phyloP scores from a whole-genome alignment of 306 rosid species.

The Rubus parviflorus region DNA sequence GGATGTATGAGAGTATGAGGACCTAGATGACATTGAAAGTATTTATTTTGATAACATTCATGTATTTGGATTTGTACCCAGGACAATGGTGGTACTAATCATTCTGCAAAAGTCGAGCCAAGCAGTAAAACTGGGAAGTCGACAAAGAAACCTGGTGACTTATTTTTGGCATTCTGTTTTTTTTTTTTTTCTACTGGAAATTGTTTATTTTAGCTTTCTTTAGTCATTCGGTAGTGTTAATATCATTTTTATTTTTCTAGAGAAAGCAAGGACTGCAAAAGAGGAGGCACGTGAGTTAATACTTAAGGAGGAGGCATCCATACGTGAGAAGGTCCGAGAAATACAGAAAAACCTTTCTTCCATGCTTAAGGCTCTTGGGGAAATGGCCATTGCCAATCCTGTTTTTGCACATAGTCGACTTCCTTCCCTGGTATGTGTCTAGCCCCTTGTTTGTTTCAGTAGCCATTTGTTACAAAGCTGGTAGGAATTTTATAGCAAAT shows the following conservation, averaged over 20 bases:
- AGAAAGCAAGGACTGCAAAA: slow-evolving; percentile 86
- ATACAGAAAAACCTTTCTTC: slow-evolving; percentile 63
- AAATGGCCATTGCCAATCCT: slow-evolving; percentile 82
- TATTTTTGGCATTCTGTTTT: slow-evolving; percentile 16
- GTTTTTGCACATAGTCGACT: slow-evolving; percentile 88
- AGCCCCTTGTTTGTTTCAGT: no score
- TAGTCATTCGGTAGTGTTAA: neutral
- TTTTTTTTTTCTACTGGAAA: neutral
- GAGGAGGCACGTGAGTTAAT: slow-evolving; percentile 89
- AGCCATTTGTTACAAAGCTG: no score
- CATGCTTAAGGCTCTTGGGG: slow-evolving; percentile 85
- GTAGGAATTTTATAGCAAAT: no score
- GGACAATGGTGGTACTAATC: slow-evolving; percentile 63
- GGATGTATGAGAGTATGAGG: neutral
- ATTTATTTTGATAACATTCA: neutral
- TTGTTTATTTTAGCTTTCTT: slow-evolving; percentile 12
- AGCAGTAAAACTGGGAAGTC: slow-evolving; percentile 54
- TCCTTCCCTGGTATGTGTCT: slow-evolving; percentile 75
- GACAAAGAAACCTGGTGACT: slow-evolving; percentile 82
- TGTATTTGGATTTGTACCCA: slow-evolving; percentile 30
- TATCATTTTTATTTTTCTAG: slow-evolving; percentile 32
- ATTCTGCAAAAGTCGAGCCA: slow-evolving; percentile 65
- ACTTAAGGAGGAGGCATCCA: slow-evolving; percentile 79
- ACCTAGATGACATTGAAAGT: neutral
- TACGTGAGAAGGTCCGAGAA: slow-evolving; percentile 65